Evolutionary conservation across 108 stramenopile genomes (phyloP).

Genomic region (Discostella pseudostelligera): DNA sequence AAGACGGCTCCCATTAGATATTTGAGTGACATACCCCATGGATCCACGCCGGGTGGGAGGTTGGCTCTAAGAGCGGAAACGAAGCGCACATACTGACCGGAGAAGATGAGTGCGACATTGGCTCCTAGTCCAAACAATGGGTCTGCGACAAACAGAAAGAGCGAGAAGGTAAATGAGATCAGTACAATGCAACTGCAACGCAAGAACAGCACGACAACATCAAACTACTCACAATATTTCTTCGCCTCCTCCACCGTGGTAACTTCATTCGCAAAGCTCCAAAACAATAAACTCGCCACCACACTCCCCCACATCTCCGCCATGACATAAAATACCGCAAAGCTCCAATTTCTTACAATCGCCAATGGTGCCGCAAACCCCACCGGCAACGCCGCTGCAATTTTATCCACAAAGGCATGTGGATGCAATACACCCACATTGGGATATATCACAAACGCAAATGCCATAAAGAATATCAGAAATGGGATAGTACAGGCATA

Average conservation of each 20-base stretch:
- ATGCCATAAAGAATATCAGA: conserved; percentile 86
- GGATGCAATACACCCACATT: conserved; percentile 82
- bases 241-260: conserved; percentile 95
- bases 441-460: conserved; percentile 90
- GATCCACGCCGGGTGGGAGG: conserved; percentile 86
- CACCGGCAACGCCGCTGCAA: conserved; percentile 65
- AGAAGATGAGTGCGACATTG: conserved; percentile 95
- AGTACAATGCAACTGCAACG: neutral
- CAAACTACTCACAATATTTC: conserved; percentile 95
- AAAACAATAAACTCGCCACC: conserved; percentile 94
- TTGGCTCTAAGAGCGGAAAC: conserved; percentile 81
- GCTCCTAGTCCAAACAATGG: conserved; percentile 96
- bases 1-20: conserved; percentile 95
- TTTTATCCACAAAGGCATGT: conserved; percentile 79
- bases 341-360: conserved; percentile 94
- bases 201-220: conserved; percentile 14
- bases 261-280: conserved; percentile 98
- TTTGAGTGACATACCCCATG: conserved; percentile 90
- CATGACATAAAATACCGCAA: conserved; percentile 95
- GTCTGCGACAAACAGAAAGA: conserved; percentile 47
- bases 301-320: conserved; percentile 99
- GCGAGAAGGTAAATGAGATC: conserved; percentile 2
- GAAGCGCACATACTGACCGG: conserved; percentile 93
- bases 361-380: conserved; percentile 80
- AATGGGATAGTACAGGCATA: conserved; percentile 89